Percentiles rank a stretch among this genome's conserved stretches.
Conservation (phyloP, 352 stramenopile genomes). For the Phytophthora hybrid region DNA sequence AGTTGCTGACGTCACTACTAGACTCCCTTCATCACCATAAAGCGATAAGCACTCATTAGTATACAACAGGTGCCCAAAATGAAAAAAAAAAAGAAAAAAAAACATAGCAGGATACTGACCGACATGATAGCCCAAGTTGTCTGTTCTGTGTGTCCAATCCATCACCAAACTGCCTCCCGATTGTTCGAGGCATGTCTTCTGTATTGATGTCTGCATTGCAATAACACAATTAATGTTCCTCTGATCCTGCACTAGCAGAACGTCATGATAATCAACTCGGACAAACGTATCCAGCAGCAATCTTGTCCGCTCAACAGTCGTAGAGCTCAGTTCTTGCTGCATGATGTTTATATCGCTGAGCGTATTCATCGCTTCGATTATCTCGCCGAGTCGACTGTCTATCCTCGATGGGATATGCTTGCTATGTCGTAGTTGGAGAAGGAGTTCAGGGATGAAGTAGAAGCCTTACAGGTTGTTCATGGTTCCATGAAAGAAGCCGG, state of each 20-base stretch:
- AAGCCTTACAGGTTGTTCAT: background rate
- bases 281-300: constrained; percentile 11
- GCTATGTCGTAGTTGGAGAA: background rate
- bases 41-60: constrained; percentile 3
- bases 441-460: background rate
- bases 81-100: background rate
- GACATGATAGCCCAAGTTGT: constrained; percentile 23
- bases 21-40: constrained; percentile 17
- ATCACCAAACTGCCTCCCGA: constrained; percentile 10
- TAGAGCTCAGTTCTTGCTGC: background rate
- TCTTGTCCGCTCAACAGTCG: background rate
- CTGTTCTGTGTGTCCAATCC: constrained; percentile 21
- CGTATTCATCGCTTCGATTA: background rate
- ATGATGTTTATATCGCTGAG: background rate
- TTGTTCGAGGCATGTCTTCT: constrained; percentile 10
- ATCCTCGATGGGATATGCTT: background rate
- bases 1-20: constrained; percentile 29
- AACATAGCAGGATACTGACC: background rate
- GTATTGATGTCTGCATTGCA: constrained; percentile 8
- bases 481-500: background rate
- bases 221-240: constrained; percentile 9
- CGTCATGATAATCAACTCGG: constrained; percentile 5
- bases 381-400: background rate
- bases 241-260: constrained; percentile 16
- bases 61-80: background rate